phyloP scores from a whole-genome alignment of 257 asterid species.

The Leptodermis oblonga region DNA sequence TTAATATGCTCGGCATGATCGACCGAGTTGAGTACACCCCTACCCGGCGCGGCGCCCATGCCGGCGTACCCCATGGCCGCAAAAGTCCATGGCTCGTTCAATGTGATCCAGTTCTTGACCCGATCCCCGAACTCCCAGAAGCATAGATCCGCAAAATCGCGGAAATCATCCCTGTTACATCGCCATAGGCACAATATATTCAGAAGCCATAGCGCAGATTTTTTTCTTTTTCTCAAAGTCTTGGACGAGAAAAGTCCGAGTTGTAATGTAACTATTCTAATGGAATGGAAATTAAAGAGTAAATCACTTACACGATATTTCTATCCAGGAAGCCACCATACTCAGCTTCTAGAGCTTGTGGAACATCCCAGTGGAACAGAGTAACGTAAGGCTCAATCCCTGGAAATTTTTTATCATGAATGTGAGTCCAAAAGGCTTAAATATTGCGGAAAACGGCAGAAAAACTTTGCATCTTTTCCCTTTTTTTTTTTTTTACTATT shows the following conservation, averaged over 20 bases:
- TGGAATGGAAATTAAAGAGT: no score
- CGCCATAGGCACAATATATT: neutral
- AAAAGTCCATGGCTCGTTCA: slow-evolving; percentile 33
- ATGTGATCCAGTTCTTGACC: slow-evolving; percentile 37
- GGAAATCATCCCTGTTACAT: slow-evolving; percentile 23
- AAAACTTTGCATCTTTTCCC: no score
- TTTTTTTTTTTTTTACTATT: no score
- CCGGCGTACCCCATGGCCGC: slow-evolving; percentile 12
- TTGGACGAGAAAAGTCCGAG: no score
- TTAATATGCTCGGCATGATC: neutral
- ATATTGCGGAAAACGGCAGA: no score
- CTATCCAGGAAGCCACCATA: slow-evolving; percentile 18
- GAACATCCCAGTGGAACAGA: slow-evolving; percentile 20
- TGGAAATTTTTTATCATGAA: neutral
- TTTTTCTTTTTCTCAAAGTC: no score
- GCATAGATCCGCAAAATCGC: slow-evolving; percentile 35
- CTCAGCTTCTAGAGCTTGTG: slow-evolving; percentile 18
- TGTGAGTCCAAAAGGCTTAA: no score
- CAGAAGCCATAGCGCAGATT: no score
- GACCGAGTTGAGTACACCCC: slow-evolving; percentile 17
- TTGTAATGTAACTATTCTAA: no score
- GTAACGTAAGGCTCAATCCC: slow-evolving; percentile 20
- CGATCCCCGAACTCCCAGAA: slow-evolving; percentile 43
- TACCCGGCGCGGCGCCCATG: slow-evolving; percentile 17
- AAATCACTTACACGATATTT: slow-evolving; percentile 8